Evolutionary conservation across 371 early-diverging fungal genomes (phyloP).

Genomic region (Paramicrosporidium saccamoebae): DNA sequence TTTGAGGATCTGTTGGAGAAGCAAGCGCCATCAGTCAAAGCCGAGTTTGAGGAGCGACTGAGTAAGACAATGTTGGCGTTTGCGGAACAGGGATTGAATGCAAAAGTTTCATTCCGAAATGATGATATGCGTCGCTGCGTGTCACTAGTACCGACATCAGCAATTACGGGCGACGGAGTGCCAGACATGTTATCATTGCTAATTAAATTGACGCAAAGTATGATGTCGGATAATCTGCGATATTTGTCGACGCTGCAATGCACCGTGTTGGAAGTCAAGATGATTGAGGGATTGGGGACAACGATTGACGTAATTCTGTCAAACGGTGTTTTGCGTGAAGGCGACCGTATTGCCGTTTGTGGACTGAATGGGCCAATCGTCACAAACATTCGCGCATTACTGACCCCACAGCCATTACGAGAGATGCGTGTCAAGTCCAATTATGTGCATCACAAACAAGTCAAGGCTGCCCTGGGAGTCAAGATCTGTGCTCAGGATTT

Average conservation of each 20-base stretch:
- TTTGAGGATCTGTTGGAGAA: constrained; percentile 37
- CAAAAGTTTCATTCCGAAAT: constrained; percentile 82
- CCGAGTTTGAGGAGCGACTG: constrained; percentile 69
- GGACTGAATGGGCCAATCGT: constrained; percentile 91
- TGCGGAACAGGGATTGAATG: constrained; percentile 92
- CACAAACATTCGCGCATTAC: constrained; percentile 69
- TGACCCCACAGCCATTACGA: constrained; percentile 94
- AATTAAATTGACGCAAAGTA: constrained; percentile 66
- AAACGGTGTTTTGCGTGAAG: constrained; percentile 88
- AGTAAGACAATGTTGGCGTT: constrained; percentile 50
- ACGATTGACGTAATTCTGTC: constrained; percentile 96
- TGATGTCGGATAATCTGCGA: constrained; percentile 83
- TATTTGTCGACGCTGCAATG: constrained; percentile 86
- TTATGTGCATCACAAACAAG: constrained; percentile 82
- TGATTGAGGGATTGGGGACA: constrained; percentile 96
- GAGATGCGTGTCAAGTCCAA: constrained; percentile 91
- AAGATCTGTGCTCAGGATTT: constrained; percentile 88
- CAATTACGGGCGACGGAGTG: constrained; percentile 96
- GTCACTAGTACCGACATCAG: constrained; percentile 95
- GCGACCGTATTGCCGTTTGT: constrained; percentile 88
- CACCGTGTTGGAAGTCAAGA: constrained; percentile 97
- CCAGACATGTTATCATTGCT: constrained; percentile 86
- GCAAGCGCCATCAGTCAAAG: constrained; percentile 36
- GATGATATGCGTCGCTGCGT: constrained; percentile 77
- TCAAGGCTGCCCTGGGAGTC: constrained; percentile 93